Base-by-base conservation (phyloP, 228 moss, liverwort and hornwort genomes). In the Sphagnum magellanicum region DNA sequence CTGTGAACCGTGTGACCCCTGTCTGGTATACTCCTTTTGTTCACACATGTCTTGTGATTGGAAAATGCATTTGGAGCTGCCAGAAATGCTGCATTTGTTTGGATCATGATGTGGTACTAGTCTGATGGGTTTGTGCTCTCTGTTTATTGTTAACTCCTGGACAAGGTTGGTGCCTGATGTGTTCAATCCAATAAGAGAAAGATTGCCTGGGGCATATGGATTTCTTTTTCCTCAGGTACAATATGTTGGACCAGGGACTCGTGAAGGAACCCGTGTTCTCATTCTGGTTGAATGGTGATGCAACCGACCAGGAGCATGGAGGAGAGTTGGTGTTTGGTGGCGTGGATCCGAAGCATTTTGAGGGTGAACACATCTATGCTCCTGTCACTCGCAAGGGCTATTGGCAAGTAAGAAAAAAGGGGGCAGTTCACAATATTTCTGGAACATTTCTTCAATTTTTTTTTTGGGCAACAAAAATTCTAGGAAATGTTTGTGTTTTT, bases 241-340 rank as follows among this genome's bases (percentile, higher is more conserved):
- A 96, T 48, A 80, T 96, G 60, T 6, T 96, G 63, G 86, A 89
- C 60, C 95, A 96, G 71, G 78, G 81, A 17, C 92, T 96, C 67
- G 82, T 96, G 57, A 71, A 86, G 63, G 89, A 91, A 6, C 77
- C 89, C 10, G 87, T 96, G 4, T 96, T 96, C 72, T 96, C 95
- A 6, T 96, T 96, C 76, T 96, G 95, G 95, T 76, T 96, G 73
- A 96, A 96, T 61, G 79, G 95, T 15, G 73, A 96, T 68, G 46
- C 65, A 47, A 68, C 57, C 32, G 88, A 87, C n/a, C 85, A 78
- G 70, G 68, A 82, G 0, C 67, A 65, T 67, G 95, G 95, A 74
- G 95, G 95, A 74, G 95, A 96, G 73, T 72, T 96, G 66, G 91
- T 96, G 59, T 84, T 96, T 5, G 95, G 92, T 1, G 95, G 95